Conservation (phyloP, 2,329 filamentous ascomycete species). For the Fusarium pseudocircinatum region DNA sequence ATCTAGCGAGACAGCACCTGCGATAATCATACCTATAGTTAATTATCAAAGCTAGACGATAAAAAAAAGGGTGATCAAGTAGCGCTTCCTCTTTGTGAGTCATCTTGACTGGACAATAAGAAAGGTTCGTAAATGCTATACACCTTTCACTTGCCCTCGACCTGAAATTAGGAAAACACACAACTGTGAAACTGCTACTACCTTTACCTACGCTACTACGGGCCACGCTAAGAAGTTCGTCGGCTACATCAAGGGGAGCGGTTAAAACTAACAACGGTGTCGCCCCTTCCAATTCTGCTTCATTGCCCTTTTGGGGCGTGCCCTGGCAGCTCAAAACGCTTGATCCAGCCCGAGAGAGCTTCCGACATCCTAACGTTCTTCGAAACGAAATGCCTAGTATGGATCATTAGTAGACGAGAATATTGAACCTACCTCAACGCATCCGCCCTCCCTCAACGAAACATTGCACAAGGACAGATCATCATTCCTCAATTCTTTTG, state of each 20-base stretch:
- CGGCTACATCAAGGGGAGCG: not conserved
- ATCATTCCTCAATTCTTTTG: not conserved
- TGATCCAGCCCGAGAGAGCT: not conserved
- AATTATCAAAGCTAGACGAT: not conserved
- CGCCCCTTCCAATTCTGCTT: conserved; percentile 25
- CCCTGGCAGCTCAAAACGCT: not conserved
- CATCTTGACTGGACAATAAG: not conserved
- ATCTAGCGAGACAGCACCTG: not conserved
- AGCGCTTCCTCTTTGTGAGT: not conserved
- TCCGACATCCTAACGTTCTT: not conserved
- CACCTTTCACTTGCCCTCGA: not conserved
- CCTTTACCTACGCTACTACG: not conserved
- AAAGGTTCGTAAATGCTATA: not conserved
- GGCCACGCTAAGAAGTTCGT: not conserved
- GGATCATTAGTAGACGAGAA: not conserved
- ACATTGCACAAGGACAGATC: not conserved
- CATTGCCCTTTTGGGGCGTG: conserved; percentile 18
- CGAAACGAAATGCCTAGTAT: not conserved
- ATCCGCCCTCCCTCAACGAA: conserved; percentile 25
- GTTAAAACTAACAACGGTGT: not conserved
- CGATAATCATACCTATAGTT: too few species aligned
- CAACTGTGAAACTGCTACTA: not conserved
- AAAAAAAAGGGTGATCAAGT: not conserved
- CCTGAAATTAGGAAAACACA: not conserved
- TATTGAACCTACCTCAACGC: conserved; percentile 13